These are phyloP conservation scores for Suhomyces xylopsoci DNA, from an alignment of 805 yeast species.

Conservation along the genomic window DNA sequence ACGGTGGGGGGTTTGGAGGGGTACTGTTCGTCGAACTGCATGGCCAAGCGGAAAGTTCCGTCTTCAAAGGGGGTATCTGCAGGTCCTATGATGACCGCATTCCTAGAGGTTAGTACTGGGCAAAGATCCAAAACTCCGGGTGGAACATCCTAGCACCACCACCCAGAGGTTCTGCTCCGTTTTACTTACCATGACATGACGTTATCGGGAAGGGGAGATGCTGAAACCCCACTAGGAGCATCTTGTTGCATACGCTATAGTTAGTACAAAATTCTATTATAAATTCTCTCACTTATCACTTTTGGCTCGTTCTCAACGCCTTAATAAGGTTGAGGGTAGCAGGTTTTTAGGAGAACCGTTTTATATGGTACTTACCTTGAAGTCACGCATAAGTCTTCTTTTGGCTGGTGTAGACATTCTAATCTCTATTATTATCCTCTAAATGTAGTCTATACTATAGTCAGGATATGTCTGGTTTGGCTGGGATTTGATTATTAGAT, in stretches of 20 bases:
- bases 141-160: too few relatives aligned
- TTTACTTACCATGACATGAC: constrained; percentile 75
- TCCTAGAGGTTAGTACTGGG: constrained; percentile 34
- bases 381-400: constrained; percentile 97
- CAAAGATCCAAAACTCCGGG: too few relatives aligned
- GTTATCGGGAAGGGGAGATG: constrained; percentile 94
- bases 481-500: background rate
- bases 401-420: constrained; percentile 97
- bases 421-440: background rate
- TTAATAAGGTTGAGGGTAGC: too few relatives aligned
- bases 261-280: background rate
- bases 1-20: constrained; percentile 97
- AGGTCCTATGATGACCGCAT: constrained; percentile 97
- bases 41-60: constrained; percentile 83
- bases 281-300: background rate
- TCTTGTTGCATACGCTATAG: constrained; percentile 86
- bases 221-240: constrained; percentile 97
- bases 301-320: background rate
- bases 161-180: too few relatives aligned
- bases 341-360: too few relatives aligned
- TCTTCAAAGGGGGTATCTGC: constrained; percentile 97
- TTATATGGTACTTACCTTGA: constrained; percentile 55
- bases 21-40: constrained; percentile 94
- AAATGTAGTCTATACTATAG: background rate
- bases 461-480: background rate